These are phyloP conservation scores for Zoysia japonica DNA, from an alignment of 176 grass and related monocot genomes.

Conservation along the genomic window DNA sequence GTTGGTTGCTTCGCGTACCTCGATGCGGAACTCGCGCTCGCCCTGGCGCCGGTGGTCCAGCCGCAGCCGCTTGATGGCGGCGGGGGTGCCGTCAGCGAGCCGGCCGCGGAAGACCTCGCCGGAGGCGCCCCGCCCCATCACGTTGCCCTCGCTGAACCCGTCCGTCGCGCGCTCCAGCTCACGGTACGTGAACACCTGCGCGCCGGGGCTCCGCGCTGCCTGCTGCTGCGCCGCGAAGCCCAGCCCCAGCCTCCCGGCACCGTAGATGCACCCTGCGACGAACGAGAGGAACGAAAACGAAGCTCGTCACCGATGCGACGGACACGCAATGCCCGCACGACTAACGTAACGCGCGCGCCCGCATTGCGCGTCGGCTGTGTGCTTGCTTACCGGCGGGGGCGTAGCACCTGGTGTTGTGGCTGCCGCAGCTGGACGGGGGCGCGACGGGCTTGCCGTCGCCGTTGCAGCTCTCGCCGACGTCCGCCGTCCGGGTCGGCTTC, in stretches of 20 bases:
- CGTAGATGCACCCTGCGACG: conserved; percentile 71
- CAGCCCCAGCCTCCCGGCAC: conserved; percentile 52
- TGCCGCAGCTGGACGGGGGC: conserved; percentile 34
- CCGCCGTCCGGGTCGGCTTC: conserved; percentile 22
- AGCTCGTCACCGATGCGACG: background rate
- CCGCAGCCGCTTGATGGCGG: conserved; percentile 81
- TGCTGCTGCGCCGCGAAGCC: conserved; percentile 48
- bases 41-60: conserved; percentile 79
- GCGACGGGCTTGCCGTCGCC: conserved; percentile 44
- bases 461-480: conserved; percentile 7
- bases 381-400: conserved; percentile 29
- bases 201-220: conserved; percentile 41
- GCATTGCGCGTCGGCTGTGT: background rate
- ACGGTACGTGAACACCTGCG: conserved; percentile 95
- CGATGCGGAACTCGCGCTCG: conserved; percentile 89
- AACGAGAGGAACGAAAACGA: background rate
- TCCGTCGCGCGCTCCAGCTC: conserved; percentile 89
- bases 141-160: conserved; percentile 80
- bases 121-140: conserved; percentile 61
- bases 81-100: conserved; percentile 74
- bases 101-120: conserved; percentile 73
- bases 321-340: background rate
- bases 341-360: background rate
- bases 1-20: conserved; percentile 44
- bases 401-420: conserved; percentile 37